phyloP scores from a whole-genome alignment of 1,139 yeast genomes.

The Lodderomyces metapsilosis region DNA sequence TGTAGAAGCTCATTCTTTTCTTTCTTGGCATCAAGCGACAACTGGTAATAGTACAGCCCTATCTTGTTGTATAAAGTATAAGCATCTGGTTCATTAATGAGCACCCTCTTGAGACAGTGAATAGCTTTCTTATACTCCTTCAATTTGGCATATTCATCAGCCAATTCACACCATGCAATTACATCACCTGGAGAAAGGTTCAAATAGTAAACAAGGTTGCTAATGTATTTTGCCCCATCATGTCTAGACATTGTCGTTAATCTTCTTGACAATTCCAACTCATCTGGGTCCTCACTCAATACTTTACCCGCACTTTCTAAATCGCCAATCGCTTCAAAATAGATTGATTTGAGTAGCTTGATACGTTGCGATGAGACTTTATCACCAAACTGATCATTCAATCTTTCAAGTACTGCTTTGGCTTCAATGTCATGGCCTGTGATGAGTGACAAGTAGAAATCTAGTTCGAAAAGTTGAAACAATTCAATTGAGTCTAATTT shows the following conservation, averaged over 20 bases:
- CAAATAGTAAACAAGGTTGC: slow-evolving; percentile 47
- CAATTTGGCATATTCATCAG: slow-evolving; percentile 53
- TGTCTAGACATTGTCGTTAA: slow-evolving; percentile 33
- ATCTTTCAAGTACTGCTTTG: slow-evolving; percentile 56
- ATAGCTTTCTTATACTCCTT: slow-evolving; percentile 71
- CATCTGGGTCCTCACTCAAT: slow-evolving; percentile 37
- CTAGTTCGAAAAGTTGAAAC: slow-evolving; percentile 64
- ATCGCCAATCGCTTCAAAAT: slow-evolving; percentile 55
- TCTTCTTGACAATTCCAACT: slow-evolving; percentile 33
- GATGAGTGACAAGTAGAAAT: slow-evolving; percentile 64
- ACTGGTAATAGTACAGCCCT: slow-evolving; percentile 33
- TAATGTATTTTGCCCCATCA: slow-evolving; percentile 38
- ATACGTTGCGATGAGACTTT: slow-evolving; percentile 56
- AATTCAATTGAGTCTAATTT: slow-evolving; percentile 34
- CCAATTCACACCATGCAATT: slow-evolving; percentile 76
- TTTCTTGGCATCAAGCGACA: neutral
- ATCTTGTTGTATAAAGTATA: slow-evolving; percentile 66
- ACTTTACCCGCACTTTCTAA: slow-evolving; percentile 32
- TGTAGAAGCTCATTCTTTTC: neutral
- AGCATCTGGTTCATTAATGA: slow-evolving; percentile 68
- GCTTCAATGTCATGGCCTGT: slow-evolving; percentile 58
- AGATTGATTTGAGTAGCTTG: slow-evolving; percentile 55
- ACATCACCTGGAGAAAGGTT: slow-evolving; percentile 69
- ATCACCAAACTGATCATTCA: slow-evolving; percentile 61
- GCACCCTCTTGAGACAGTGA: slow-evolving; percentile 65